Conservation (phyloP, 495 filamentous ascomycete genomes). For the Penicillium fimorum region DNA sequence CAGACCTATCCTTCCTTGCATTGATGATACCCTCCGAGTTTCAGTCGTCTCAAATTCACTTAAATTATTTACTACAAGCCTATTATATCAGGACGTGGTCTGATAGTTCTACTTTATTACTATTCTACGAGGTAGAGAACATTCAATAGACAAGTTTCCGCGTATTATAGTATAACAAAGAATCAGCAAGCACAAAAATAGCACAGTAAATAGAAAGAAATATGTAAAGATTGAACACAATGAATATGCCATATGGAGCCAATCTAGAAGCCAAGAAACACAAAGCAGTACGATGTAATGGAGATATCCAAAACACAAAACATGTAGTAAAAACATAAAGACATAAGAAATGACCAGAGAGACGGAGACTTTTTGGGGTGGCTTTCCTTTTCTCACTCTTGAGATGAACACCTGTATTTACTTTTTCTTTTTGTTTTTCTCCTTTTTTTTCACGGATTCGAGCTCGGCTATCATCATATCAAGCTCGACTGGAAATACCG, state of each 20-base stretch:
- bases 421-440: slow-evolving; percentile 12
- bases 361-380: slow-evolving; percentile 1
- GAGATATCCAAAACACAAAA: not conserved
- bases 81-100: not conserved
- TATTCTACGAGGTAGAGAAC: not conserved
- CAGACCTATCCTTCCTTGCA: not conserved
- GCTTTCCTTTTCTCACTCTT: not conserved
- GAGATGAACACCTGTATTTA: not conserved
- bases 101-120: not conserved
- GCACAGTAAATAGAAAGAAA: not conserved
- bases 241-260: not conserved
- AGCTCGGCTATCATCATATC: not conserved
- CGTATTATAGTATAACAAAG: slow-evolving; percentile 1
- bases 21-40: slow-evolving; percentile 1
- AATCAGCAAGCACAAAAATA: slow-evolving; percentile 1
- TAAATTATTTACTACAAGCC: not conserved
- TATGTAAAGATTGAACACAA: slow-evolving; percentile 2
- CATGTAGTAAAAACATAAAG: not conserved
- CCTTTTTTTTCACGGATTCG: slow-evolving; percentile 2
- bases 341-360: slow-evolving; percentile 1
- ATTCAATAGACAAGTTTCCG: slow-evolving; percentile 1
- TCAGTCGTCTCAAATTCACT: not conserved
- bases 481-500: slow-evolving; percentile 21
- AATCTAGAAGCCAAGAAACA: not conserved
- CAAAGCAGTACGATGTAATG: not conserved